Percentiles rank a stretch among this genome's conserved stretches.
Evolutionary conservation across 148 eudicot species (phyloP).

Genomic region (Rhododendron simsii): DNA sequence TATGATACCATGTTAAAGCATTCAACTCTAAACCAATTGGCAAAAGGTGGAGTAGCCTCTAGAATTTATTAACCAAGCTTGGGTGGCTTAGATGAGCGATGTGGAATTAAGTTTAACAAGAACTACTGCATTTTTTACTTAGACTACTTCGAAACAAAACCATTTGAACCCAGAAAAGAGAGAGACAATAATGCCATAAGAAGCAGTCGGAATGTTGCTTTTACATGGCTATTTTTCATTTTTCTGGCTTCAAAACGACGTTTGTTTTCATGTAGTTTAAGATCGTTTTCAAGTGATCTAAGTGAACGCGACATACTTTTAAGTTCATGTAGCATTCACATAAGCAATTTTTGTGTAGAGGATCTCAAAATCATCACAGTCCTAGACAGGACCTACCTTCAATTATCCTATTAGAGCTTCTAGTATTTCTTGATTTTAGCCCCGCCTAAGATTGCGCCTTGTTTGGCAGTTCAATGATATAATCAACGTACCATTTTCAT

Average conservation of each 20-base stretch:
- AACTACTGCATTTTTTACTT: background rate
- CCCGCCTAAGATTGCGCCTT: background rate
- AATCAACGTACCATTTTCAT: slow-evolving; percentile 73
- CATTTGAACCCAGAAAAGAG: too few relatives aligned
- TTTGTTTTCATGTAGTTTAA: too few relatives aligned
- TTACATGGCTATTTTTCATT: background rate
- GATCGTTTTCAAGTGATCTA: too few relatives aligned
- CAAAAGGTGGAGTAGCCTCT: too few relatives aligned
- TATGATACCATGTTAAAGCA: too few relatives aligned
- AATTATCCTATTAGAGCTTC: background rate
- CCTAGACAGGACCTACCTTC: background rate
- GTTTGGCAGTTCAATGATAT: background rate
- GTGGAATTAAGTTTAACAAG: too few relatives aligned
- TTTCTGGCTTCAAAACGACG: background rate
- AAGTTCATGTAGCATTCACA: background rate
- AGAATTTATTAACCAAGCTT: too few relatives aligned
- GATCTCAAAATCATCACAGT: background rate
- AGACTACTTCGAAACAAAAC: too few relatives aligned
- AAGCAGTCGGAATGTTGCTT: background rate
- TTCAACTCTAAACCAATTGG: too few relatives aligned
- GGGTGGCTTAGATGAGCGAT: too few relatives aligned
- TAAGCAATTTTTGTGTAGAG: background rate
- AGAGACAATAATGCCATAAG: too few relatives aligned
- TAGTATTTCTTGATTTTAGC: background rate
- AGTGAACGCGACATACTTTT: background rate